Base-by-base conservation (phyloP, 139 green algal genomes). In the Prasinococcaceae sp. region DNA sequence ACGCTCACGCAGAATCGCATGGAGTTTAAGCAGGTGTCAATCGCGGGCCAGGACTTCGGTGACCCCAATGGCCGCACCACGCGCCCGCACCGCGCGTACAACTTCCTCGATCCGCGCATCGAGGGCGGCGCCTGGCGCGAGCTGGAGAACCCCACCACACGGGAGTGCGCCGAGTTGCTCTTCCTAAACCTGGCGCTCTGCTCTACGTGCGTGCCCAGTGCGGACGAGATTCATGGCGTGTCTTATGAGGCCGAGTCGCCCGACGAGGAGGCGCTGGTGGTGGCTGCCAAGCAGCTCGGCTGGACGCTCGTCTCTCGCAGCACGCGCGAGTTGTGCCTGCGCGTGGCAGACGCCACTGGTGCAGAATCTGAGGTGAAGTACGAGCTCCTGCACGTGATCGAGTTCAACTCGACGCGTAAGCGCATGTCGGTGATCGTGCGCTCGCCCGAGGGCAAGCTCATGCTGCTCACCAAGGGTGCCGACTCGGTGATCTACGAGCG, bases 231-330 rank as follows among this genome's bases (percentile, higher is more conserved):
- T n/a, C n/a, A n/a, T n/a, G n/a, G n/a, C n/a, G n/a, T 66, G 30
- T 41, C 41, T 27, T 66, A 62, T 36, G 50, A 66, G 82, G 84
- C 17, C 68, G 84, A 72, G 2, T 94, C 82, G 0, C 90, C 90
- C 5, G 90, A 98, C 62, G 90, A 98, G 72, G 81, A 86, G 46
- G 90, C 90, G 5, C 75, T 98, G 37, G 86, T 98, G 52, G 69
- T 90, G 28, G 85, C 81, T 4, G 90, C 82, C 2, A 76, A 84
- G 25, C 77, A 81, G 55, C 38, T 95, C 28, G 88, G 58, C 33
- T 61, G 62, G 1, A 35, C 30, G 27, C 62, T 66, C 32, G 20
- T 55, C 25, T 14, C 16, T 12, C 38, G 58, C 27, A 55, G 50
- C 14, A 19, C 50, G 33, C 38, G 9, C 10, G 49, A 16, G 9